Conservation (phyloP, 176 grass and related monocot genomes). For the Pontederia crassipes region DNA sequence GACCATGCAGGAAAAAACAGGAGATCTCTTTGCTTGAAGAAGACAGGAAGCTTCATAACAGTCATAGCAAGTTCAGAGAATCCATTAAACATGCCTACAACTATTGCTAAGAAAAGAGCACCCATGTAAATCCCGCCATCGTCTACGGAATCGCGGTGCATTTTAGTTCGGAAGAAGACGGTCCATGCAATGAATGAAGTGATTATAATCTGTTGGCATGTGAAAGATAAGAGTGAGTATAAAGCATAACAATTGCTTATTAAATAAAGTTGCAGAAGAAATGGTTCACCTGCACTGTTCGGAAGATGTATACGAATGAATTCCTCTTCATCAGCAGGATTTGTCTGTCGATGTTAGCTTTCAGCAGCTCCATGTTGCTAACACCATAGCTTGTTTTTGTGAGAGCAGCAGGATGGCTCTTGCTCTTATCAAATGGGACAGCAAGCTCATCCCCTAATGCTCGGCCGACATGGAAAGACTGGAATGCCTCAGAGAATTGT, state of each 20-base stretch:
- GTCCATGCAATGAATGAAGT: conserved; percentile 51
- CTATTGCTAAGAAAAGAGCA: conserved; percentile 53
- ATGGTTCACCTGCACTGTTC: conserved; percentile 16
- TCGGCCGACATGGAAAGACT: conserved; percentile 37
- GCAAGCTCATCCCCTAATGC: conserved; percentile 35
- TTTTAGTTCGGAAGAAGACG: conserved; percentile 49
- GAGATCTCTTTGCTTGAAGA: conserved; percentile 70
- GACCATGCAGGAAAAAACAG: conserved; percentile 87
- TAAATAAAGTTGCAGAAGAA: not conserved
- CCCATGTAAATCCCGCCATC: conserved; percentile 72
- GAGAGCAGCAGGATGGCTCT: conserved; percentile 41
- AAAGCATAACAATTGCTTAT: not conserved
- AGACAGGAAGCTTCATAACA: conserved; percentile 47
- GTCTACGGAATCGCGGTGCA: conserved; percentile 30
- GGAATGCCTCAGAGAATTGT: conserved; percentile 43
- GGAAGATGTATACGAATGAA: conserved; percentile 58
- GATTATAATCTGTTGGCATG: conserved; percentile 35
- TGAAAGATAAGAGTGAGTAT: conserved; percentile 3
- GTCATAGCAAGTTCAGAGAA: conserved; percentile 68
- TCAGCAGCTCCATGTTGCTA: conserved; percentile 63
- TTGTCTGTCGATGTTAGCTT: conserved; percentile 68
- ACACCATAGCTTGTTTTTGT: conserved; percentile 62
- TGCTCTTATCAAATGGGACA: conserved; percentile 36
- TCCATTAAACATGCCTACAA: conserved; percentile 62
- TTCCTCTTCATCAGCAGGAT: conserved; percentile 76